Evolutionary conservation across 2,329 filamentous ascomycete genomes (phyloP), one percentile per base, ranked within the genome.

Genomic region (Sphaerulina vaccinii): DNA sequence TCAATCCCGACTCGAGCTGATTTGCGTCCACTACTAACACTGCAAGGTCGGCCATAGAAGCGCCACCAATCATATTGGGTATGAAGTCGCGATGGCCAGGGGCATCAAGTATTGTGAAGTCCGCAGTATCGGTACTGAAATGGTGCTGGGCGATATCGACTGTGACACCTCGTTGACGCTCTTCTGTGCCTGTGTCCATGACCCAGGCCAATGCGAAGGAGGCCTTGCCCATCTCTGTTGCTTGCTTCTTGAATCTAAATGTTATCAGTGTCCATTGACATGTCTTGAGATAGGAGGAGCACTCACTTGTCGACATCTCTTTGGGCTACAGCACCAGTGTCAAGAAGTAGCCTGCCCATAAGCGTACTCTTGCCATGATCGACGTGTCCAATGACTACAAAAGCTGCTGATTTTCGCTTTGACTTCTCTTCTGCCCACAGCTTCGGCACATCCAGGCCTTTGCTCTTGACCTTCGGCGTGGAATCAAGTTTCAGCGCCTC

Each of bases 201-300:
- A 99, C 90, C 93, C 93, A 99, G 1, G 95, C 93, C 18, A 99
- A 79, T 10, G 92, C 92, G 71, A 99, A 99, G 0, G 93, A 97
- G 1, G 88, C 86, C 70, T 99, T 99, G 4, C 93, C 93, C 33
- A 95, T 87, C 54, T 85, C 89, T 62, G 95, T 87, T 0, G 93
- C 92, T 72, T 96, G 91, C 68, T 87, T 87, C 36, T 65, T 61
- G 56, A 60, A 68, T 36, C 64, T 67, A 35, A 11, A 11, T 6
- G 39, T 19, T 27, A 22, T 56, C 37, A 62, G 43, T 32, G 29
- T 3, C 36, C 32, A 19, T 19, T 29, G 13, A 11, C 1, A 39
- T n/a, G 15, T 9, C 3, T 19, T 8, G 13, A 11, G 9, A 32
- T 10, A 5, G 8, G 27, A 32, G 8, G n/a, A 32, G 23, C 6